Percentiles rank a stretch among this genome's conserved stretches.
These are phyloP conservation scores for Ophiocordyceps sinensis DNA, from an alignment of 2,329 filamentous ascomycete species.

Conservation along the genomic window DNA sequence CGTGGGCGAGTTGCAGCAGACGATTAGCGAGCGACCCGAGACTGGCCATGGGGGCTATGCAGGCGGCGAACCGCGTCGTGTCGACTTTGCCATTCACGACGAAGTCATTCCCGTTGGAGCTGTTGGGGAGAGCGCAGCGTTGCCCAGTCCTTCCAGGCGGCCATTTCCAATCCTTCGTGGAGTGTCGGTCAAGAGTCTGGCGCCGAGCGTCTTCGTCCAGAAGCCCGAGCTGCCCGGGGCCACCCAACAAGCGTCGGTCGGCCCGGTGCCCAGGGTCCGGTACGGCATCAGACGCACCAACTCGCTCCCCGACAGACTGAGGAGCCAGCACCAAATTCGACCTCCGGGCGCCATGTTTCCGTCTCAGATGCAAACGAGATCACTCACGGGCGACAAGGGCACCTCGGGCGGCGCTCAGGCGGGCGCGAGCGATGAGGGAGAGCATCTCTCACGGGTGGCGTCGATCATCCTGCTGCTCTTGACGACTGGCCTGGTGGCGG, in stretches of 20 bases:
- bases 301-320: constrained; percentile 55
- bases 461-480: constrained; percentile 48
- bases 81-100: constrained; percentile 39
- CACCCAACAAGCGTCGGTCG: constrained; percentile 16
- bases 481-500: constrained; percentile 50
- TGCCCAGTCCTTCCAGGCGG: constrained; percentile 13
- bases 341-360: constrained; percentile 36
- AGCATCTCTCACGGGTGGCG: constrained; percentile 37
- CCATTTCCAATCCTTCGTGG: constrained; percentile 42
- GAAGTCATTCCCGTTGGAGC: constrained; percentile 6
- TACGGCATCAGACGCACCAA: constrained; percentile 59
- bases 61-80: constrained; percentile 34
- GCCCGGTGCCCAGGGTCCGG: constrained; percentile 40
- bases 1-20: constrained; percentile 12
- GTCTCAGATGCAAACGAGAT: constrained; percentile 26
- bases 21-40: constrained; percentile 16
- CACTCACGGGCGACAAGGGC: constrained; percentile 16
- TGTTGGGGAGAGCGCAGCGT: constrained; percentile 13
- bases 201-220: constrained; percentile 55
- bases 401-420: constrained; percentile 10
- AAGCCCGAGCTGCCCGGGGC: constrained; percentile 15
- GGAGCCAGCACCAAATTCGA: constrained; percentile 25
- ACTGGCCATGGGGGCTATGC: constrained; percentile 5
- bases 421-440: constrained; percentile 20
- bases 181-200: constrained; percentile 52